phyloP scores from a whole-genome alignment of 1,139 yeast species.

The Pichia kudriavzevii region DNA sequence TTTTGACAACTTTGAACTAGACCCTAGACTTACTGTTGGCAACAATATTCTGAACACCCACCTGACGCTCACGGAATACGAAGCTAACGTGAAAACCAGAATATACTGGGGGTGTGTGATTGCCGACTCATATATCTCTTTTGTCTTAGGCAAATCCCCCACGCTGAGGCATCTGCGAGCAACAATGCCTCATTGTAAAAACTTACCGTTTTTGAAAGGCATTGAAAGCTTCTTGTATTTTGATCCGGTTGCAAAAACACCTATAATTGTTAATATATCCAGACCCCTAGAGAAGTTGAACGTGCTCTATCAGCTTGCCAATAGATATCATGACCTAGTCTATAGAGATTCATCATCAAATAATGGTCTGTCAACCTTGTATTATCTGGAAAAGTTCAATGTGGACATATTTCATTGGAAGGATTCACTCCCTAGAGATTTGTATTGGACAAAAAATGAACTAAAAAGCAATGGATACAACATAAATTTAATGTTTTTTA shows the following conservation, averaged over 20 bases:
- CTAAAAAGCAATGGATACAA: conserved; percentile 5
- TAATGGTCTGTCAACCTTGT: not conserved
- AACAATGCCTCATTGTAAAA: conserved; percentile 6
- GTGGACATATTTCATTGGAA: conserved; percentile 8
- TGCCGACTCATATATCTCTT: conserved; percentile 9
- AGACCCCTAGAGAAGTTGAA: conserved; percentile 6
- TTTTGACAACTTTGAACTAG: conserved; percentile 9
- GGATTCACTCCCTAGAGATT: conserved; percentile 1
- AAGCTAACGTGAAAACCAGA: conserved; percentile 9
- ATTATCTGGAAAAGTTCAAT: conserved; percentile 6
- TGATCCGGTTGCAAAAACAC: conserved; percentile 3
- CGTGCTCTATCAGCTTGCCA: conserved; percentile 2
- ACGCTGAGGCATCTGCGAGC: conserved; percentile 6
- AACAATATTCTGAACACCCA: not conserved
- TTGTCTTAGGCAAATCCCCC: conserved; percentile 9
- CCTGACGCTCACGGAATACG: conserved; percentile 7
- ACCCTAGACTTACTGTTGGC: not conserved
- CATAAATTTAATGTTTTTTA: conserved; percentile 7
- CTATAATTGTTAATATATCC: conserved; percentile 7
- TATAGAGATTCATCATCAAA: not conserved
- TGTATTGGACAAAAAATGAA: conserved; percentile 9
- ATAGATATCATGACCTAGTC: conserved; percentile 3
- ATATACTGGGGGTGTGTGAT: conserved; percentile 12
- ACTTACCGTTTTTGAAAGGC: conserved; percentile 10
- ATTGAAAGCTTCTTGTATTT: conserved; percentile 8